A percentile compares a stretch with the other conserved stretches of the same genome.
Conservation (phyloP, 2,329 filamentous ascomycete genomes). For the Arthrobotrys conoides region DNA sequence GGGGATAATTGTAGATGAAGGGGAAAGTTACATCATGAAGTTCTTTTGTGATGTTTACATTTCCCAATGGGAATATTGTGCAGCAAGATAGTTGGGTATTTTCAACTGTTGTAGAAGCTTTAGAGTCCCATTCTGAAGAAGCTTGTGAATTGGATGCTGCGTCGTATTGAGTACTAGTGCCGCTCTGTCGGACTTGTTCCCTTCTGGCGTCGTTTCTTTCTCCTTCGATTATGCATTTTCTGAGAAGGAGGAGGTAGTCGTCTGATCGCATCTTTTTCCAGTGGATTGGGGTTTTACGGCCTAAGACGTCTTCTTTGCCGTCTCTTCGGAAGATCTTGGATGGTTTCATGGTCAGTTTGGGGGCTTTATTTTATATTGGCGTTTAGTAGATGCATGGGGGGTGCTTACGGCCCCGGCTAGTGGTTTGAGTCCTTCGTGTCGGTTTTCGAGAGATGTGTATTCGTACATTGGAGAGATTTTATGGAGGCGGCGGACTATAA, state of each 20-base stretch:
- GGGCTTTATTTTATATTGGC: background rate
- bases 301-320: conserved; percentile 13
- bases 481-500: conserved; percentile 33
- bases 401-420: conserved; percentile 14
- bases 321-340: conserved; percentile 25
- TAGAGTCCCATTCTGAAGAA: background rate
- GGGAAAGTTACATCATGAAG: conserved; percentile 10
- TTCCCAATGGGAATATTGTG: conserved; percentile 27
- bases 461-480: conserved; percentile 20
- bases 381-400: background rate
- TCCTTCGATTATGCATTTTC: conserved; percentile 9
- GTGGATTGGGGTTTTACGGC: conserved; percentile 29
- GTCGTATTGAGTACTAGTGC: background rate
- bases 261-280: conserved; percentile 15
- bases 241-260: background rate
- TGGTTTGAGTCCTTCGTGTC: background rate
- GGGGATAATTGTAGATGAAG: too few species aligned
- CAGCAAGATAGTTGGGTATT: conserved; percentile 16
- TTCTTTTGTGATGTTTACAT: conserved; percentile 12
- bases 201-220: background rate
- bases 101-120: background rate
- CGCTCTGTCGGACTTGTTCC: conserved; percentile 2
- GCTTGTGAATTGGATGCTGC: too few species aligned
- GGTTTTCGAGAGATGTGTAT: conserved; percentile 10
- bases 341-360: background rate